Conservation (phyloP, 495 filamentous ascomycete genomes). For the Pyrenopolyporus hunteri region DNA sequence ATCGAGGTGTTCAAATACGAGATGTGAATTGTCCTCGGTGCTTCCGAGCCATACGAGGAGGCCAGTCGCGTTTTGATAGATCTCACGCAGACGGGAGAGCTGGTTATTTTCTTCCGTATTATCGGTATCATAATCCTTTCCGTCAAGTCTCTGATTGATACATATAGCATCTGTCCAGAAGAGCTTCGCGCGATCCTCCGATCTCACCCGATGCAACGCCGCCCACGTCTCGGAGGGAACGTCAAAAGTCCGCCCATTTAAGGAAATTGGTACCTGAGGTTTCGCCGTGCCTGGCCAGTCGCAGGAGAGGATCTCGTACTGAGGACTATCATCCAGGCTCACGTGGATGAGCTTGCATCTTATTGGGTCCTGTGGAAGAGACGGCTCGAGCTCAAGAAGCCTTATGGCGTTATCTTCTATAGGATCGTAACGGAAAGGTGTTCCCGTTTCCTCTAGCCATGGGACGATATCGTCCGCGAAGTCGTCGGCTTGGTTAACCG, state of each 20-base stretch:
- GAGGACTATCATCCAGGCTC: neutral
- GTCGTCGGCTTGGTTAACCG: neutral
- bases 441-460: conserved; percentile 18
- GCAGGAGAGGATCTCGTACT: conserved; percentile 23
- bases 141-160: conserved; percentile 9
- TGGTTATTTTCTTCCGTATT: neutral
- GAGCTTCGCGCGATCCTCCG: neutral
- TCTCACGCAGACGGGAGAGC: neutral
- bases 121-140: neutral
- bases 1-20: conserved; percentile 27
- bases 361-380: conserved; percentile 13
- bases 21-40: conserved; percentile 14
- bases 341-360: conserved; percentile 16
- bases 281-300: conserved; percentile 9
- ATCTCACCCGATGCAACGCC: conserved; percentile 13
- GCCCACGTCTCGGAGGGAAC: conserved; percentile 2
- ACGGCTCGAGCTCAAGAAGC: conserved; percentile 22
- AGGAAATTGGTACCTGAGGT: conserved; percentile 13
- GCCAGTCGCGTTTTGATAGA: neutral
- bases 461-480: conserved; percentile 1
- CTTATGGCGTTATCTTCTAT: conserved; percentile 5
- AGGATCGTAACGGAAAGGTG: conserved; percentile 10
- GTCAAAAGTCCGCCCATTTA: conserved; percentile 18
- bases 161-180: conserved; percentile 24
- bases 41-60: conserved; percentile 22